Conservation (phyloP, 2,329 filamentous ascomycete species). For the Triangularia verruculosa region DNA sequence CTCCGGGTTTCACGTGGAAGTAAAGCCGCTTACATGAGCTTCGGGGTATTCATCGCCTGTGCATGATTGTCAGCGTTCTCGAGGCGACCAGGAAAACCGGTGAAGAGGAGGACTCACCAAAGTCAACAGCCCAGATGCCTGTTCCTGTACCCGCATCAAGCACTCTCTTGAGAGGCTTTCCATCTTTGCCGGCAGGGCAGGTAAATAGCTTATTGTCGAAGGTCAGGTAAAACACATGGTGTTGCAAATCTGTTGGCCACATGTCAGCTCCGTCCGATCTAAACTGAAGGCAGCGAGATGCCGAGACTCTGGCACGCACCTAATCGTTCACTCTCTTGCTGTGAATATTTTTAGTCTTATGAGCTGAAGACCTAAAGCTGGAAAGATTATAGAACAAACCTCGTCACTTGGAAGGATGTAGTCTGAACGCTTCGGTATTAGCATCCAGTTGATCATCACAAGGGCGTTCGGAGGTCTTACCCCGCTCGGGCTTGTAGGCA, state of each 20-base stretch:
- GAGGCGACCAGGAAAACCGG: too few species aligned
- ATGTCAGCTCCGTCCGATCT: not conserved
- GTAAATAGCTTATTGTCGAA: constrained; percentile 42
- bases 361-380: not conserved
- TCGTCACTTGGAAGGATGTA: constrained; percentile 21
- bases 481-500: constrained; percentile 16
- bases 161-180: constrained; percentile 36
- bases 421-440: not conserved
- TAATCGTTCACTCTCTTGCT: constrained; percentile 7
- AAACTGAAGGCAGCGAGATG: not conserved
- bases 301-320: not conserved
- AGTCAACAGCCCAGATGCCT: constrained; percentile 46
- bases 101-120: constrained; percentile 34
- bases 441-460: too few species aligned
- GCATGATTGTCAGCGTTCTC: not conserved
- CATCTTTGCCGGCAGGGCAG: constrained; percentile 40
- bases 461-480: not conserved
- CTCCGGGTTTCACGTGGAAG: not conserved
- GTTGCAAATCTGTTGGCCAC: constrained; percentile 15
- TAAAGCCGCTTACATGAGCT: constrained; percentile 8
- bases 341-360: not conserved
- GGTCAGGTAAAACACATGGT: constrained; percentile 16
- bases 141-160: constrained; percentile 48
- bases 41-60: constrained; percentile 16
- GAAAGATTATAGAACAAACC: not conserved